Base-by-base conservation (phyloP, 1,139 yeast species). In the Ashbya aceris region DNA sequence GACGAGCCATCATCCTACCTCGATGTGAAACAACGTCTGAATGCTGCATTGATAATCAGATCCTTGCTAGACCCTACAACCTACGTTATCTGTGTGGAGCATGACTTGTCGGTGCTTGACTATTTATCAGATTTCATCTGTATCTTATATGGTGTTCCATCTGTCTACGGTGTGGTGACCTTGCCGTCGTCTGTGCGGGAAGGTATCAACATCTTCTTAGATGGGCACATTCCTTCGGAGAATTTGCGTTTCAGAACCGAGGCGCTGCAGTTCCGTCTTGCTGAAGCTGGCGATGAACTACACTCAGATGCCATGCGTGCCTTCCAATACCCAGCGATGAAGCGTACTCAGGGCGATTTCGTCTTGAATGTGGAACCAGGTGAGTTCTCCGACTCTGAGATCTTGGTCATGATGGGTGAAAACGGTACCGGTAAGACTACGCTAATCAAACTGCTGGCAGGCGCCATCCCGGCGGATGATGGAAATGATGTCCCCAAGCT, bases 401-500 rank as follows among this genome's bases (percentile, higher is more conserved):
- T 91, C 57, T 76, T 91, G 61, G 98, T 91, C 46, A 86, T 91
- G 96, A 89, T 91, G 95, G 98, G 98, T 64, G 98, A 91, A 71
- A 91, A 91, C 65, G 98, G 98, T 71, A 91, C 98, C 20, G 98
- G 98, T 73, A 91, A 91, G 71, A 91, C 98, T 35, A 91, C 98
- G 7, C 82, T 91, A 72, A 89, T 96, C 75, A 84, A 83, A 64
- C 71, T 91, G 60, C 74, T 91, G 56, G 97, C 98, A 14, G 98
- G 98, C 59, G 86, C 86, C 36, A 73, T 84, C 52, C 73, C 84
- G 40, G 93, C 97, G 33, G 96, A 89, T 66, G 76, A 77, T 51
- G 86, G 86, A 45, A 67, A 69, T 49, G 76, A 77, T 58, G 79
- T 86, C 50, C 96, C 97, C 43, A 81, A 83, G 63, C 71, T 91